phyloP scores from a whole-genome alignment of 345 rosid species.

The Populus ilicifolia region DNA sequence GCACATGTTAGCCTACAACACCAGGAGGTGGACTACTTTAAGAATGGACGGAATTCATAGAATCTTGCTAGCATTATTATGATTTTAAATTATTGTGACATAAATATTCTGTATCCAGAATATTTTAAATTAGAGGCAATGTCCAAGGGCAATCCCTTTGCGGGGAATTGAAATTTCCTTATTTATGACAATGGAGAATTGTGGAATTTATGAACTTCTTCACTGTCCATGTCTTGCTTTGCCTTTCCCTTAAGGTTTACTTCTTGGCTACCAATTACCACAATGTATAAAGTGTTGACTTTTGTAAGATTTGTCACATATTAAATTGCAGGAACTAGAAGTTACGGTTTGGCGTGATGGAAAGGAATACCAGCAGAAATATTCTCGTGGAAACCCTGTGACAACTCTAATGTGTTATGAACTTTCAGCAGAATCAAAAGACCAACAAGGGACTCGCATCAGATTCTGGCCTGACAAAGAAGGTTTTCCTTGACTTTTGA shows the following conservation, averaged over 20 bases:
- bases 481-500: constrained; percentile 42
- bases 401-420: constrained; percentile 44
- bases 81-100: not conserved
- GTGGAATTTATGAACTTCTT: not conserved
- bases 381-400: constrained; percentile 88
- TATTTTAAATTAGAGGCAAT: not conserved
- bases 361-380: constrained; percentile 66
- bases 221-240: constrained; percentile 1
- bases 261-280: not conserved
- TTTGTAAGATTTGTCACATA: not conserved
- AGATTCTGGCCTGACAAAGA: constrained; percentile 97
- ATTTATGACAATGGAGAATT: not conserved
- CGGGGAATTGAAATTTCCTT: not conserved
- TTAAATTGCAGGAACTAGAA: constrained; percentile 57
- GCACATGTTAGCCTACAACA: not conserved
- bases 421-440: constrained; percentile 59
- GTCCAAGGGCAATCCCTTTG: not conserved
- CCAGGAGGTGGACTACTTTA: not conserved
- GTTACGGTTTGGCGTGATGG: constrained; percentile 93
- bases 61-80: not conserved
- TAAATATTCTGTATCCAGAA: not conserved
- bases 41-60: not conserved
- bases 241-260: not conserved
- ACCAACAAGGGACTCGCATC: constrained; percentile 64
- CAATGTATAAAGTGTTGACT: not conserved